Base-by-base conservation (phyloP, 192 early-diverging fungal genomes). In the Gaertneriomyces sp. region DNA sequence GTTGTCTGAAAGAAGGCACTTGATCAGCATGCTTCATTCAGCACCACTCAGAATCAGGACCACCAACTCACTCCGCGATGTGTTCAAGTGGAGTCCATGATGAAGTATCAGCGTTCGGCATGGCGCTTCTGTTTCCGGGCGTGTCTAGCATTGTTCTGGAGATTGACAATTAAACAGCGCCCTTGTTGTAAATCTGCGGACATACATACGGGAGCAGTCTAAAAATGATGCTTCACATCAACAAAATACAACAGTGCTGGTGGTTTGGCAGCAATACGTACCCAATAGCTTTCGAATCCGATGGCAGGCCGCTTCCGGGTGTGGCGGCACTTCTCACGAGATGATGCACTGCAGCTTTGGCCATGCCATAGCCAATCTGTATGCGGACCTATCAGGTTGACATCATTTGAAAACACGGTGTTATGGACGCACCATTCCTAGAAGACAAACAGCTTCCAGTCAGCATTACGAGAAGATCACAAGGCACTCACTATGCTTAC, bases 331-430 rank as follows among this genome's bases (percentile, higher is more conserved):
- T 90, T 40, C 84, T 73, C 0, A 92, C 85, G 61, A 96, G 70
- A 42, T 98, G 96, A 76, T 96, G 93, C 19, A 95, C 93, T 5
- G 88, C 88, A 11, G 93, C 92, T 72, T 98, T 98, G 50, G 93
- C 91, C 72, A 93, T 76, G 40, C 96, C 96, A 70, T 98, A 98
- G 11, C 92, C 93, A 60, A 94, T 85, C 87, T 74, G 45, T 9
- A 20, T 33, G 8, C 44, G 16, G 3, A 56, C 54, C 11, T 12
- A 11, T 33, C 20, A 55, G 10, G 20, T 12, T 12, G 38, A 45
- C 12, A 70, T 39, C 25, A 50, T 16, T 19, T 45, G 52, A 45
- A 58, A 74, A 66, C 74, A 81, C 77, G 17, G 17, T 12, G 12
- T 49, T 49, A n/a, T 12, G 11, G 17, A 17, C 11, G 11, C 12